Base-by-base conservation (phyloP, 257 asterid species). In the Solanum pennellii region DNA sequence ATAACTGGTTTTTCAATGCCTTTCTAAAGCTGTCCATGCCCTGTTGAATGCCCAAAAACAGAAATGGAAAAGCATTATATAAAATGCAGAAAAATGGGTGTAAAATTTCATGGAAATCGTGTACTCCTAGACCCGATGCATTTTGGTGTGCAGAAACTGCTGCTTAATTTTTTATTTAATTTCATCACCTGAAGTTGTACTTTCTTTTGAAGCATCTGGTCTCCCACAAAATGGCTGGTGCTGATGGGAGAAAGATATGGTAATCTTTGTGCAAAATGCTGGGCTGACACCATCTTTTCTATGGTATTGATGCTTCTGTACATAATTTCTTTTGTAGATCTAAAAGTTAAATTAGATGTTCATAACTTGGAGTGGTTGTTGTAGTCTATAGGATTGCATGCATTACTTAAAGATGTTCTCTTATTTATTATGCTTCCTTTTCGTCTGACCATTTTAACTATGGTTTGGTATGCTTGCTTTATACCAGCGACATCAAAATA, bases 241-340 rank as follows among this genome's bases (percentile, higher is more conserved):
- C 92, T 94, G 39, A 66, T 94, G 88, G 99, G 98, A 87, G 98
- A 96, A 91, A 89, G 94, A 93, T 89, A 95, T 77, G 97, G 99
- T 96, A 94, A 90, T 79, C 31, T 74, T 66, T 44, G 18, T 79
- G 83, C 35, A 7, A 68, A 65, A 9, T 85, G 60, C 20, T 68
- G 21, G 76, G 8, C 79, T 56, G 25, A 20, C 65, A 56, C 8
- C 11, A 20, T 56, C 65, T 56, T 56, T 56, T 56, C 65, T 56
- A 20, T 56, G 8, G 65, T 56, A 18, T 56, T 56, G 65, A 56
- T 56, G 65, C 65, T 56, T 0, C 5, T 56, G 65, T 56, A 56
- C 65, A 56, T 56, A 7, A 18, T 56, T 56, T 56, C 23, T 56
- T 18, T 56, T 56, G 65, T 18, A 16, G 60, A 52, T 52, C 0